Evolutionary conservation across 176 grass and related monocot genomes (phyloP).

Genomic region (Juncus effusus): DNA sequence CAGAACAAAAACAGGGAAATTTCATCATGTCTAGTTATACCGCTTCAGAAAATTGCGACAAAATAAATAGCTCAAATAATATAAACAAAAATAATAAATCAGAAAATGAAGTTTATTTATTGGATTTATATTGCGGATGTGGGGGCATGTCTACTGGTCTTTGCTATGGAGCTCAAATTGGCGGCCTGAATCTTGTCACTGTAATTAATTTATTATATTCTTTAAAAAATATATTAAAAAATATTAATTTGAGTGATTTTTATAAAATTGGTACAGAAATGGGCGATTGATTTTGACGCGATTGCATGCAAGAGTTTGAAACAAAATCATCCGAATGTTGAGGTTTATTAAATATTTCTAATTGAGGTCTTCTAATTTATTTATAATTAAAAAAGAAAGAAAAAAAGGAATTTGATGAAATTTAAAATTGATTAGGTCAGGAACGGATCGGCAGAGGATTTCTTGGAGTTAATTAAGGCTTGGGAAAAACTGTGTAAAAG

Average conservation of each 20-base stretch:
- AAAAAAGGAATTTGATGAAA: conserved; percentile 15
- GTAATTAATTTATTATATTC: conserved; percentile 36
- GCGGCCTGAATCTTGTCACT: conserved; percentile 63
- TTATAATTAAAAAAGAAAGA: conserved; percentile 12
- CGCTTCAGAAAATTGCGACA: conserved; percentile 24
- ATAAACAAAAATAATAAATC: conserved; percentile 30
- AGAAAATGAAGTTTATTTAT: conserved; percentile 59
- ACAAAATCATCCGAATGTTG: conserved; percentile 78
- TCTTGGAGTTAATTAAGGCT: conserved; percentile 69
- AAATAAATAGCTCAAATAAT: conserved; percentile 15
- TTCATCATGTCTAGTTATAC: background rate
- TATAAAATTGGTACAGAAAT: conserved; percentile 49
- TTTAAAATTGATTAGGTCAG: conserved; percentile 55
- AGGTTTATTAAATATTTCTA: conserved; percentile 40
- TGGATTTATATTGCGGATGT: conserved; percentile 89
- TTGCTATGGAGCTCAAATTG: conserved; percentile 61
- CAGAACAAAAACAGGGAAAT: conserved; percentile 15
- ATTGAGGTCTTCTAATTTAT: conserved; percentile 14
- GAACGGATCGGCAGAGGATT: conserved; percentile 72
- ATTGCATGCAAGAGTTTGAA: conserved; percentile 63
- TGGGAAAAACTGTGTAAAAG: conserved; percentile 83
- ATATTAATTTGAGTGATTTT: conserved; percentile 28
- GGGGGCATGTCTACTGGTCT: conserved; percentile 98
- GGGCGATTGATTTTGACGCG: conserved; percentile 77
- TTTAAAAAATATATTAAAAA: conserved; percentile 1